phyloP scores from a whole-genome alignment of 1,139 yeast genomes.

The Petasospora rhodanensis region DNA sequence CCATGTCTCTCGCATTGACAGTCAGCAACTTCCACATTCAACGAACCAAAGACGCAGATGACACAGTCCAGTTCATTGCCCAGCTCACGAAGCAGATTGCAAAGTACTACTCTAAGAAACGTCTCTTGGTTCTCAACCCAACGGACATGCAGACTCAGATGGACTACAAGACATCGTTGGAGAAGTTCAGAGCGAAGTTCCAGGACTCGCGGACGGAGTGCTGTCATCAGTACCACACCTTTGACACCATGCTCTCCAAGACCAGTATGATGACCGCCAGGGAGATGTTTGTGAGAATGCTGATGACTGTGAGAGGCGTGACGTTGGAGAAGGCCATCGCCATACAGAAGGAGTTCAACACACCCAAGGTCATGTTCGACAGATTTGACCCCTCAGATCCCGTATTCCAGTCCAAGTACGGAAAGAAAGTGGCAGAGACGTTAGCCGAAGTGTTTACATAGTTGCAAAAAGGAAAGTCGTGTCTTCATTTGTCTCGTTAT shows the following conservation, averaged over 20 bases:
- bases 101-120: conserved; percentile 32
- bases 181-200: conserved; percentile 42
- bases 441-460: conserved; percentile 10
- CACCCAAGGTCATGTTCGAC: conserved; percentile 53
- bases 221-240: conserved; percentile 62
- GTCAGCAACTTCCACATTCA: conserved; percentile 64
- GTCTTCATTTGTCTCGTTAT: no score
- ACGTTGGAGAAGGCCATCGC: conserved; percentile 80
- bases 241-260: conserved; percentile 69
- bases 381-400: conserved; percentile 17
- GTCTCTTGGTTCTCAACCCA: conserved; percentile 47
- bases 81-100: conserved; percentile 50
- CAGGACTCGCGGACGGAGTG: conserved; percentile 34
- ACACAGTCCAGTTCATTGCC: conserved; percentile 62
- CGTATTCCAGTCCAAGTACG: conserved; percentile 14
- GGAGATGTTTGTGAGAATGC: conserved; percentile 71
- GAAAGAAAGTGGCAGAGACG: conserved; percentile 20
- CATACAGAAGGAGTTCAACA: conserved; percentile 61
- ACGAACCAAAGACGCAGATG: conserved; percentile 68
- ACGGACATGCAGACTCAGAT: conserved; percentile 45
- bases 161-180: conserved; percentile 42
- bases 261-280: conserved; percentile 65
- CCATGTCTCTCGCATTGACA: conserved; percentile 68
- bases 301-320: conserved; percentile 76
- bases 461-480: no score